phyloP scores from a whole-genome alignment of 2,329 filamentous ascomycete genomes.

The Colletotrichum spinosum region DNA sequence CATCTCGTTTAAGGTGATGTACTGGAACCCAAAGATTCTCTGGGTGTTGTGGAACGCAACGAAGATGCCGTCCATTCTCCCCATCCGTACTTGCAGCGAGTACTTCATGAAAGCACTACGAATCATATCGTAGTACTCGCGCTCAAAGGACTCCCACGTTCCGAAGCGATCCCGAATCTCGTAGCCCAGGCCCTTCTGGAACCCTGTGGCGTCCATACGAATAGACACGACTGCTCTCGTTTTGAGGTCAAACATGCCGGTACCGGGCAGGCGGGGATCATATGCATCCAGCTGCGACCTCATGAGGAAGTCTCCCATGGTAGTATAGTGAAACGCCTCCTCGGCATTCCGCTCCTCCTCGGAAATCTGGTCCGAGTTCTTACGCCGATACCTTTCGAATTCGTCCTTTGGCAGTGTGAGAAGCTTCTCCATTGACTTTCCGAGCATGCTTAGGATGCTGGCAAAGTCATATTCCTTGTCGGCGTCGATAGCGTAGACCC shows the following conservation, averaged over 20 bases:
- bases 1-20: conserved; percentile 88
- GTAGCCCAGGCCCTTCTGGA: conserved; percentile 83
- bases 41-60: conserved; percentile 95
- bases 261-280: conserved; percentile 86
- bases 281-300: conserved; percentile 94
- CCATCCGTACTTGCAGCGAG: conserved; percentile 95
- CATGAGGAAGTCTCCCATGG: conserved; percentile 89
- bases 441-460: conserved; percentile 90
- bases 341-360: conserved; percentile 78
- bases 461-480: conserved; percentile 91
- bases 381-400: conserved; percentile 85
- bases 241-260: conserved; percentile 96
- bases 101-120: conserved; percentile 95
- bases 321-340: conserved; percentile 90
- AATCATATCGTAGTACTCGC: conserved; percentile 98
- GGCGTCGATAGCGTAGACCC: conserved; percentile 92
- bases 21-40: conserved; percentile 98
- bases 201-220: conserved; percentile 83
- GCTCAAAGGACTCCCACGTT: conserved; percentile 90
- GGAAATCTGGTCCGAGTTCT: conserved; percentile 74
- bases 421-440: conserved; percentile 96
- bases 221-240: conserved; percentile 92
- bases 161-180: conserved; percentile 84
- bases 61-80: conserved; percentile 98
- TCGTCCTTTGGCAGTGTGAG: conserved; percentile 85